A percentile compares a stretch with the other conserved stretches of the same genome.
Conservation (phyloP, 148 eudicot species). For the Vaccinium corymbosum region DNA sequence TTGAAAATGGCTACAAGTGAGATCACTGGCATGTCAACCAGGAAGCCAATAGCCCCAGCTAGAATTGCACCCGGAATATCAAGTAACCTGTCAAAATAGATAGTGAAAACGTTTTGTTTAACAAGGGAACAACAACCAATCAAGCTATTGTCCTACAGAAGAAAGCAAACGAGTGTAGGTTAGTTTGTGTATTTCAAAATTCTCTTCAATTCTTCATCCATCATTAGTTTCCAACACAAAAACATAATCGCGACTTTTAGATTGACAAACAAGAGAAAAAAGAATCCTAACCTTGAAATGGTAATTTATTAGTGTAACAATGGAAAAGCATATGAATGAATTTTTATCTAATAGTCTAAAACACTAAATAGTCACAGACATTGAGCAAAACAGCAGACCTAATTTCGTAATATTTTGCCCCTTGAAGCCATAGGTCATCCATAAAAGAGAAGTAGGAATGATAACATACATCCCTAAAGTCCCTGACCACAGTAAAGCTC, state of each 20-base stretch:
- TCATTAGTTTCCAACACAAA: not conserved
- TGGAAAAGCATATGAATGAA: not conserved
- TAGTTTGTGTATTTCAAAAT: not conserved
- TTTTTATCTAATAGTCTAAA: not conserved
- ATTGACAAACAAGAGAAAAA: not conserved
- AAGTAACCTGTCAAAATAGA: slow-evolving; percentile 47
- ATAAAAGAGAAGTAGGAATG: slow-evolving; percentile 77
- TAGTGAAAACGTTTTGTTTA: not conserved
- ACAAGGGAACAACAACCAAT: not conserved
- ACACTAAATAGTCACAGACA: not conserved
- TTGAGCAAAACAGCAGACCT: slow-evolving; percentile 16
- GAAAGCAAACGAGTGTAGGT: not conserved
- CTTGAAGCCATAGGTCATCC: slow-evolving; percentile 57
- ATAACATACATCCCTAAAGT: slow-evolving; percentile 71
- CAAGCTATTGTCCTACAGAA: not conserved
- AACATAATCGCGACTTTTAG: not conserved
- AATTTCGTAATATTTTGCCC: slow-evolving; percentile 62
- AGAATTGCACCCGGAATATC: slow-evolving; percentile 60
- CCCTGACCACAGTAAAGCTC: slow-evolving; percentile 58
- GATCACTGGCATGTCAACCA: slow-evolving; percentile 66
- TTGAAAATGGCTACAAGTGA: slow-evolving; percentile 65
- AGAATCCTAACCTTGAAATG: no score
- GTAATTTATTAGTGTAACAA: not conserved
- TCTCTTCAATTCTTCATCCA: not conserved
- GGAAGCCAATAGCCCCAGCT: slow-evolving; percentile 58